Evolutionary conservation across 768 basidiomycete species (phyloP).

Genomic region (Leucocoprinus sp.): DNA sequence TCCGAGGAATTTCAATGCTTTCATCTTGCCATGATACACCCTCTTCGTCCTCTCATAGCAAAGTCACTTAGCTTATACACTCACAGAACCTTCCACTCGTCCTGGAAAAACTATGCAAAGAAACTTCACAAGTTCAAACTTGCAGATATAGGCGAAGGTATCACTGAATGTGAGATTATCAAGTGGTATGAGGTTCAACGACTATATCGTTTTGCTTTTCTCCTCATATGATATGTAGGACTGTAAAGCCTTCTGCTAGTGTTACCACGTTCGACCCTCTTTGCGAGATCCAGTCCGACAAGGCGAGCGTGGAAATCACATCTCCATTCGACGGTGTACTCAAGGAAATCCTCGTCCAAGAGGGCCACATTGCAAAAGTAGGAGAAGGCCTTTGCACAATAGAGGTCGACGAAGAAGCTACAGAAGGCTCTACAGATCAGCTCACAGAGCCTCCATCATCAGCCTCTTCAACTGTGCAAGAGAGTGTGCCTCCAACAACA

Average conservation of each 20-base stretch:
- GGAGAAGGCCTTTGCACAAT: constrained; percentile 72
- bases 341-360: constrained; percentile 63
- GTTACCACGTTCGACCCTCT: constrained; percentile 64
- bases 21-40: constrained; percentile 9
- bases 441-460: constrained; percentile 9
- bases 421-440: constrained; percentile 12
- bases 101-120: constrained; percentile 5
- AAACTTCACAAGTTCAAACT: constrained; percentile 53
- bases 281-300: constrained; percentile 86
- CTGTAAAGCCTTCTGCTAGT: constrained; percentile 39
- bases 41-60: constrained; percentile 8
- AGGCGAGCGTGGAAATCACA: constrained; percentile 87
- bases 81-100: constrained; percentile 2
- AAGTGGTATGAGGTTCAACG: constrained; percentile 49
- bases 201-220: background rate
- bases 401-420: constrained; percentile 61
- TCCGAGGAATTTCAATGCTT: background rate
- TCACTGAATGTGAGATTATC: constrained; percentile 85
- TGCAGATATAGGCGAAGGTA: constrained; percentile 85
- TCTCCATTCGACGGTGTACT: constrained; percentile 76
- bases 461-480: constrained; percentile 10
- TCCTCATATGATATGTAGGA: constrained; percentile 35
- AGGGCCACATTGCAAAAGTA: constrained; percentile 80
- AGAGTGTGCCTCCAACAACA: constrained; percentile 5
- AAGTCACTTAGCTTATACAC: background rate